phyloP scores from a whole-genome alignment of 345 rosid genomes.

The Noccaea bulbosa region DNA sequence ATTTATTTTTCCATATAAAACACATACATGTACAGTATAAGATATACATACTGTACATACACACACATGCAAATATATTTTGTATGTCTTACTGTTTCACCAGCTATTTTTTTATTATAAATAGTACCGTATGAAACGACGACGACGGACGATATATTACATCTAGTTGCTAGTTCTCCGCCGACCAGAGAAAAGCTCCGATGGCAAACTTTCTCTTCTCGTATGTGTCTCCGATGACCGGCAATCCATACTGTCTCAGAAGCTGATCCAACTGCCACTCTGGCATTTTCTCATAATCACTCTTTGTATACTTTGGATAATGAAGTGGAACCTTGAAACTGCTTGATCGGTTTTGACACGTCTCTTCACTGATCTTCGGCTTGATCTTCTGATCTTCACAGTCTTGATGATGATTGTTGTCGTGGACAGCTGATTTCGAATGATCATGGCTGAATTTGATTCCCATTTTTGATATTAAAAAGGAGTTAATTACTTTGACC shows the following conservation, averaged over 20 bases:
- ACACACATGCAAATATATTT: constrained; percentile 10
- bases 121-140: neutral
- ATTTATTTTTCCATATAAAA: neutral
- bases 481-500: neutral
- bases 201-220: constrained; percentile 61
- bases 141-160: neutral
- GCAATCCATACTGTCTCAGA: constrained; percentile 57
- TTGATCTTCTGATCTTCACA: constrained; percentile 17
- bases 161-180: constrained; percentile 25
- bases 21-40: neutral
- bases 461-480: constrained; percentile 28
- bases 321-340: constrained; percentile 63
- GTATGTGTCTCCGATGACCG: constrained; percentile 47
- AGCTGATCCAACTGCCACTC: constrained; percentile 65
- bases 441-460: constrained; percentile 18
- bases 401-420: constrained; percentile 23
- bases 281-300: constrained; percentile 60
- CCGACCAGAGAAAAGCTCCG: constrained; percentile 74
- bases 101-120: neutral
- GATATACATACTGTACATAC: neutral
- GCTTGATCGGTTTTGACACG: neutral
- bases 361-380: neutral
- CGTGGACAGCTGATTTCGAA: constrained; percentile 7
- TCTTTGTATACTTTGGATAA: constrained; percentile 60
- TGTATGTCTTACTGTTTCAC: constrained; percentile 3